Percentiles rank a stretch among this genome's conserved stretches.
Conservation (phyloP, 768 basidiomycete species). For the Boletus patriciae region DNA sequence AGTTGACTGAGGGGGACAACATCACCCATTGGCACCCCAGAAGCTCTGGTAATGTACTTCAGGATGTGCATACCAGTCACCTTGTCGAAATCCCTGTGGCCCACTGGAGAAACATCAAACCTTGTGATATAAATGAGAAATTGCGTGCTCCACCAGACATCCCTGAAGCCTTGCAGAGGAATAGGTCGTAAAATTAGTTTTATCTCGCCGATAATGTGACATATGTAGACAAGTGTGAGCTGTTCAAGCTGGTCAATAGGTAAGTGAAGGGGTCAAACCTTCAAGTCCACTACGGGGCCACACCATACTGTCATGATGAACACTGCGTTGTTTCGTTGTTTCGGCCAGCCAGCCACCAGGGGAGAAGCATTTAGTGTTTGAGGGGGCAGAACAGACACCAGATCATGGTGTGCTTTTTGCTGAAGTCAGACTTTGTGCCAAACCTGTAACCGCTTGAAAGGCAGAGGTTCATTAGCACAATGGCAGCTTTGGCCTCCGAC, state of each 20-base stretch:
- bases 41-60: constrained; percentile 15
- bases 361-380: too few species aligned
- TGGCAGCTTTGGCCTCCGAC: constrained; percentile 1
- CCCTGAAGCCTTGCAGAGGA: not conserved
- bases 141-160: not conserved
- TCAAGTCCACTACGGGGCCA: too few species aligned
- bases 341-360: too few species aligned
- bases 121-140: constrained; percentile 28
- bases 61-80: constrained; percentile 25
- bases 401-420: constrained; percentile 16
- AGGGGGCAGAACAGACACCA: too few species aligned
- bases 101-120: constrained; percentile 26
- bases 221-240: not conserved
- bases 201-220: constrained; percentile 17
- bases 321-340: too few species aligned
- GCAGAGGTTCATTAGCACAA: constrained; percentile 10
- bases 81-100: constrained; percentile 3
- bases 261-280: not conserved
- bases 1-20: constrained; percentile 29
- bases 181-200: constrained; percentile 16
- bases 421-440: constrained; percentile 32
- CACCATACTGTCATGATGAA: too few species aligned
- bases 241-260: not conserved
- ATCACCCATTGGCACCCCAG: constrained; percentile 21
- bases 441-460: constrained; percentile 27